Evolutionary conservation across 2,329 filamentous ascomycete genomes (phyloP), one percentile per base, ranked within the genome.

Genomic region (Fusarium sp.): DNA sequence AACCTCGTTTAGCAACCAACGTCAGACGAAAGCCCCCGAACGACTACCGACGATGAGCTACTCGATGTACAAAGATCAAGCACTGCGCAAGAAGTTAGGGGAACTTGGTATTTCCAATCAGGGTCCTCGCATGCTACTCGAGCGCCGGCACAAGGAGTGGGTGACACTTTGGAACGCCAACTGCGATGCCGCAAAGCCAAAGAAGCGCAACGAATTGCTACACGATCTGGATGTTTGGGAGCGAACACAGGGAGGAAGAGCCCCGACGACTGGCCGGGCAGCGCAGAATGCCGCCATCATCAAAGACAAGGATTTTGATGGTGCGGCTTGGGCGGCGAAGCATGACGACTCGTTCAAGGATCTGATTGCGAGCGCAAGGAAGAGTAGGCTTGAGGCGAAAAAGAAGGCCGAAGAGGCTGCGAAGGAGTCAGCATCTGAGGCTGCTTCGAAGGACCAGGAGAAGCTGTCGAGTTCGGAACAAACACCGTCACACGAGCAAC

Each of bases 141-240:
- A 96, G 80, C 90, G 88, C 74, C 90, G 97, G 20, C 95, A 98
- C 79, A 94, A 90, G 27, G 97, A 99, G 82, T 99, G 95, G 95
- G 88, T 97, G 61, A 98, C 97, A 40, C 85, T 99, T 20, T 98
- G 95, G 93, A 99, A 99, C 81, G 94, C 97, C 12, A 99, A 99
- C 80, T 98, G 95, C 83, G 97, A 99, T 82, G 93, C 95, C 3
- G 89, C 89, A 38, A 86, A 86, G 2, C 95, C 95, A 0, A 93
- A 93, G 80, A 86, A 87, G 12, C 94, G 94, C 72, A 79, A 84
- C 8, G 92, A 97, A 66, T 82, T 99, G 6, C 83, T 97, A 17
- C 90, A 89, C 15, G 96, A 98, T 69, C 82, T 99, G 14, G 93
- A 96, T 25, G 83, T 90, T 1, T 98, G 97, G 96, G 97, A 99